Evolutionary conservation across 83 land plant genomes (phyloP), one percentile per base, ranked within the genome.

Genomic region (Picea engelmannii): DNA sequence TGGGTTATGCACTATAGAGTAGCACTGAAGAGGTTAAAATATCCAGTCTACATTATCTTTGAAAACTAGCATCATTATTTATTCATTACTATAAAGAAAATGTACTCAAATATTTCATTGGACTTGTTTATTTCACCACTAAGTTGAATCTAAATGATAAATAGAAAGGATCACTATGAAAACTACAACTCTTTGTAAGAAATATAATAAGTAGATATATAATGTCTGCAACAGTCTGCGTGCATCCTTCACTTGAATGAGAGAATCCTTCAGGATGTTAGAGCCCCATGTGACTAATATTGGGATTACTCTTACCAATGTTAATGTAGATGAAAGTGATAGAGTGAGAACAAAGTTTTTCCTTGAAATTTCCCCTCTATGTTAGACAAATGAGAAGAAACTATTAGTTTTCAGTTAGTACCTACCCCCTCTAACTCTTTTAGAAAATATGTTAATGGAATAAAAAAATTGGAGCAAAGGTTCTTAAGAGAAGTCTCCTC

Each of bases 71-170:
- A 6, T 69, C 79, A 8, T 62, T 87, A 0, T 91, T 96, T 63
- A 89, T 96, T 24, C 97, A 96, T 58, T 95, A 90, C 52, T 90
- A 96, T 78, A 90, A 83, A 60, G 97, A 97, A 15, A 92, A 93
- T 76, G 87, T 93, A 80, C 80, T 94, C 80, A 90, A 89, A 27
- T 88, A 88, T 79, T 81, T 96, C 12, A 97, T 96, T 61, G 94
- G 97, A 27, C 87, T 93, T 31, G 84, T 87, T 31, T 96, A 96
- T 65, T 91, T 89, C 81, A 85, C 99, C 10, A 91, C 93, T 7
- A 66, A 94, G 42, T 84, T 96, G 17, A 84, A 90, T 13, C 87
- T 93, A 23, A 88, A 84, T 25, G 55, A 74, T 18, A 87, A 62
- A 58, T 94, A 91, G 71, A 83, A 68, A 42, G 23, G 20, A 15